Conservation (phyloP, 768 basidiomycete genomes). For the Auriscalpium orientale region DNA sequence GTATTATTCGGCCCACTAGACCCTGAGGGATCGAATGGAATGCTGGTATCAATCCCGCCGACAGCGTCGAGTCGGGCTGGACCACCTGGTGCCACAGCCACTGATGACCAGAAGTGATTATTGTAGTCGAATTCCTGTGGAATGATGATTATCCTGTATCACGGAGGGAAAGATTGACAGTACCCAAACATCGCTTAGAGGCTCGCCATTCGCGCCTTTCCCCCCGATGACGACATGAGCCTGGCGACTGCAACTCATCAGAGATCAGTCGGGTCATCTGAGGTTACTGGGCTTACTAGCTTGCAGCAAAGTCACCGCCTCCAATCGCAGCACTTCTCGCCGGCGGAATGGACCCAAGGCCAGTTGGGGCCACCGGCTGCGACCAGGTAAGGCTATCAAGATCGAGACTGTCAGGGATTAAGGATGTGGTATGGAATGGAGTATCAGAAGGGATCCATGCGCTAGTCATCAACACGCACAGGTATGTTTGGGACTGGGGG, state of each 20-base stretch:
- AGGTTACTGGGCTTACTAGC: constrained; percentile 52
- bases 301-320: constrained; percentile 69
- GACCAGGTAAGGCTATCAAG: constrained; percentile 57
- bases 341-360: constrained; percentile 42
- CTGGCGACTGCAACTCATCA: constrained; percentile 44
- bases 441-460: not conserved
- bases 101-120: constrained; percentile 69
- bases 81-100: constrained; percentile 34
- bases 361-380: constrained; percentile 41
- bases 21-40: constrained; percentile 32
- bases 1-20: constrained; percentile 58
- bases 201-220: constrained; percentile 41
- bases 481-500: constrained; percentile 54
- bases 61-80: constrained; percentile 64
- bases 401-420: constrained; percentile 41
- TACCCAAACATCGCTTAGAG: constrained; percentile 72
- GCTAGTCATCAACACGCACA: constrained; percentile 36
- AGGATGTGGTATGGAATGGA: not conserved
- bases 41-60: constrained; percentile 56
- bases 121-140: constrained; percentile 70
- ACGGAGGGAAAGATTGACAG: constrained; percentile 17
- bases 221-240: constrained; percentile 74
- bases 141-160: constrained; percentile 7
- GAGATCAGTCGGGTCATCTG: constrained; percentile 8
- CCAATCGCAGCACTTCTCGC: constrained; percentile 57